Percentiles rank a stretch among this genome's conserved stretches.
phyloP scores from a whole-genome alignment of 768 basidiomycete species.

The Amanita exitialis region DNA sequence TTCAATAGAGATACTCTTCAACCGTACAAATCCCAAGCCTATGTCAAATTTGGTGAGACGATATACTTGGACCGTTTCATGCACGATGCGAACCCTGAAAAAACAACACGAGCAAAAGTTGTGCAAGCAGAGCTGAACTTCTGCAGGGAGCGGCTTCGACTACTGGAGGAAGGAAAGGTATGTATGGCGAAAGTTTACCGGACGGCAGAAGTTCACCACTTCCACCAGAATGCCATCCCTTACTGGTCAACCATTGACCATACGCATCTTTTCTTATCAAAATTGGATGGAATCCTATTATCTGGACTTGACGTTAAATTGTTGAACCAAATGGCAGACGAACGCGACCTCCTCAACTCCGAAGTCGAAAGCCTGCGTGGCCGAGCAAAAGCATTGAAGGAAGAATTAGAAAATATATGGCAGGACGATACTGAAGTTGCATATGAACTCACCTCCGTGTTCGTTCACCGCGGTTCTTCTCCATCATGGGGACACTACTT shows the following conservation, averaged over 20 bases:
- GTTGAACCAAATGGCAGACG: constrained; percentile 36
- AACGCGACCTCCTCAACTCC: constrained; percentile 37
- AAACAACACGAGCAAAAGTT: constrained; percentile 59
- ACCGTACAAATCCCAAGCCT: constrained; percentile 93
- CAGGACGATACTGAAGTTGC: constrained; percentile 49
- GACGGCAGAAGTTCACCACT: background rate
- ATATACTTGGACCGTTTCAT: constrained; percentile 90
- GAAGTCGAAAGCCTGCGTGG: constrained; percentile 50
- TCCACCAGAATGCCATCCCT: constrained; percentile 47
- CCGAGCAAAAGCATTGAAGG: constrained; percentile 45
- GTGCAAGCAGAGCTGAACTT: constrained; percentile 58
- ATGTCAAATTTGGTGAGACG: constrained; percentile 82
- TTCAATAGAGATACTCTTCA: constrained; percentile 89
- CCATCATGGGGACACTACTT: constrained; percentile 92
- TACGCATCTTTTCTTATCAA: constrained; percentile 47
- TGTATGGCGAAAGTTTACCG: constrained; percentile 5
- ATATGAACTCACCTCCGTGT: constrained; percentile 91
- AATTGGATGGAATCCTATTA: constrained; percentile 29
- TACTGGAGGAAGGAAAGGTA: constrained; percentile 68
- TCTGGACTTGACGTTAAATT: constrained; percentile 56
- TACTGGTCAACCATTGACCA: constrained; percentile 45
- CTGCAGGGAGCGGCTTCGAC: constrained; percentile 57
- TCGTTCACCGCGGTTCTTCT: constrained; percentile 85
- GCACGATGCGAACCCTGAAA: constrained; percentile 59
- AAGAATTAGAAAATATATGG: constrained; percentile 71